Conservation (phyloP, 306 rosid genomes). For the Corylus heterophylla region DNA sequence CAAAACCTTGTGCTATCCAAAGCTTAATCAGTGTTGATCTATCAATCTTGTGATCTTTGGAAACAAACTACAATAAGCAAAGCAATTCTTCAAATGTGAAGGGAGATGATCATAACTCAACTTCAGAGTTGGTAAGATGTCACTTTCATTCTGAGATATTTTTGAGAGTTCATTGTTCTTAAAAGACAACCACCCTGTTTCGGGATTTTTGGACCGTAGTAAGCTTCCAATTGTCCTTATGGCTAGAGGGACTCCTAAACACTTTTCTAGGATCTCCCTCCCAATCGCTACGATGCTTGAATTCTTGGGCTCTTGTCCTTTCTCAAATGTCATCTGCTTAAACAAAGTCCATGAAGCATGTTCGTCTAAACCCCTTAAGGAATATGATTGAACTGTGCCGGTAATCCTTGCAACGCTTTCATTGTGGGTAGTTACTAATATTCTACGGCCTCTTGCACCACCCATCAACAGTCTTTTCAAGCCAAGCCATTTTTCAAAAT, state of each 20-base stretch:
- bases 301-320: background rate
- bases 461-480: background rate
- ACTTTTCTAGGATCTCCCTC: background rate
- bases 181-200: background rate
- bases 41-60: background rate
- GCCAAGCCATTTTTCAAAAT: background rate
- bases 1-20: slow-evolving; percentile 23
- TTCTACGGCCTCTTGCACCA: slow-evolving; percentile 11
- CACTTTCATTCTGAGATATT: no score
- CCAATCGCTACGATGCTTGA: background rate
- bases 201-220: background rate
- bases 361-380: background rate
- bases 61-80: background rate
- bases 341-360: slow-evolving; percentile 4
- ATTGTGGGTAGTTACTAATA: slow-evolving; percentile 13
- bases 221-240: slow-evolving; percentile 17
- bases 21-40: background rate
- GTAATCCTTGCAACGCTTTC: background rate
- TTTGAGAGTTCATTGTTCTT: no score
- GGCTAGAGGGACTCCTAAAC: slow-evolving; percentile 20
- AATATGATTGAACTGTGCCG: background rate
- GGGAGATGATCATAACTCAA: no score
- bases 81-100: no score
- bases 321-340: slow-evolving; percentile 9
- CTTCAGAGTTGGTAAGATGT: no score